Percentiles rank a stretch among this genome's conserved stretches.
Evolutionary conservation across 2,329 filamentous ascomycete genomes (phyloP).

Genomic region (Orbilia oligospora): DNA sequence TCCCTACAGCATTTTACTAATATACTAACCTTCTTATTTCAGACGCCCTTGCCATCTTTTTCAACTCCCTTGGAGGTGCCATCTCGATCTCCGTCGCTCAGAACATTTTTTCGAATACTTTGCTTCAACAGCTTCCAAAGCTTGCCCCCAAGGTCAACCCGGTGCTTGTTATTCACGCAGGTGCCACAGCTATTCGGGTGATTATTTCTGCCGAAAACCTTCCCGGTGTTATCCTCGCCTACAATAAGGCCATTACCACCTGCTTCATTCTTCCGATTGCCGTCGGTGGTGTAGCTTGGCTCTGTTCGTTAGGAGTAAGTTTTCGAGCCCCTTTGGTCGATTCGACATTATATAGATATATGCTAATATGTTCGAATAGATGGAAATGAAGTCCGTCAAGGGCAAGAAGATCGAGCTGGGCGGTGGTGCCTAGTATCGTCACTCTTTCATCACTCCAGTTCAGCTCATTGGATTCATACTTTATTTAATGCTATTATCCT

Average conservation of each 20-base stretch:
- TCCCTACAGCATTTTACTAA: constrained; percentile 61
- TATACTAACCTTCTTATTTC: constrained; percentile 56
- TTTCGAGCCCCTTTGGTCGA: neutral
- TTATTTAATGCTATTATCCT: constrained; percentile 2
- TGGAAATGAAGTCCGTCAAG: constrained; percentile 59
- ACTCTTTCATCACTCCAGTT: neutral
- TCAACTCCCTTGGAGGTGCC: constrained; percentile 77
- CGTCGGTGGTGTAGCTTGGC: constrained; percentile 45
- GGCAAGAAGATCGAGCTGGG: constrained; percentile 54
- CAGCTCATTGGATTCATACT: neutral
- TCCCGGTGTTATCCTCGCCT: constrained; percentile 45
- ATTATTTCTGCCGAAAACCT: constrained; percentile 66
- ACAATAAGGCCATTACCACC: constrained; percentile 49
- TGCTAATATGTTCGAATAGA: constrained; percentile 48
- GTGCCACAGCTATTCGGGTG: constrained; percentile 68
- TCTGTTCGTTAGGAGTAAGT: constrained; percentile 58
- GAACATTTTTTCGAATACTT: constrained; percentile 77
- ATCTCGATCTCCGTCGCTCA: constrained; percentile 77
- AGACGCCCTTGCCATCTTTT: constrained; percentile 71
- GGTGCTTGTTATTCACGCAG: constrained; percentile 66
- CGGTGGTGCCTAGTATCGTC: constrained; percentile 39
- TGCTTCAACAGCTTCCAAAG: constrained; percentile 71
- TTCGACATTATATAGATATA: no score
- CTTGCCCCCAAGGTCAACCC: constrained; percentile 67
- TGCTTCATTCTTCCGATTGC: constrained; percentile 55